Evolutionary conservation across 768 basidiomycete genomes (phyloP), one percentile per base, ranked within the genome.

Genomic region (Phanerodontia chrysosporium): DNA sequence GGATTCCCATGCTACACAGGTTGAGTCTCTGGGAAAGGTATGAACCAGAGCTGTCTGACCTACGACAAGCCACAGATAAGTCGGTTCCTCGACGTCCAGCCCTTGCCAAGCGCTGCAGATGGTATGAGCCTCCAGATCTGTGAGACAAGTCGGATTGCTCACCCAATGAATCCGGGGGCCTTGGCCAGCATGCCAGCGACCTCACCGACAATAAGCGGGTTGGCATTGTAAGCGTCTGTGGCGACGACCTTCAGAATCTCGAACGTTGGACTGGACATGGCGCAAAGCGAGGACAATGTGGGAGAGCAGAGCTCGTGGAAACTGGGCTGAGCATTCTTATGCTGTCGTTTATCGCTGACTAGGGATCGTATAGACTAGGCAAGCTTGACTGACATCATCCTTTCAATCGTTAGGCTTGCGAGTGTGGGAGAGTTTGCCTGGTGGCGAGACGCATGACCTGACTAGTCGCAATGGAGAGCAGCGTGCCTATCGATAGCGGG

Each of bases 1-100:
- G 13, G 51, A 22, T n/a, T 62, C 56, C 65, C 65, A 66, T 7
- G 53, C 65, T 66, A 35, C 2, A 32, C 13, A 4, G 5, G 21
- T 24, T 42, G 10, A 52, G n/a, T 36, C 28, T 14, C 49, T 4
- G 25, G 24, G 12, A 16, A 13, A 35, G 6, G 32, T 16, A 12
- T 16, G 30, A 3, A 18, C 3, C 22, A 1, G 8, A 28, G n/a
- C 36, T 12, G 21, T 8, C 55, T 27, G 51, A 65, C 67, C 61
- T 44, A 59, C 53, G 49, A 58, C 52, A 36, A 54, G 28, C 28
- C 62, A 67, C 1, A 48, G 48, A 24, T 62, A 55, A 16, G 58
- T 54, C 14, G 58, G 49, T 21, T 68, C 65, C 51, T 68, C 62
- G 27, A 61, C 27, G 32, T 65, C 39, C 1, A 60, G 46, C 14